Base-by-base conservation (phyloP, 768 basidiomycete genomes). In the Boletus sensibilis region DNA sequence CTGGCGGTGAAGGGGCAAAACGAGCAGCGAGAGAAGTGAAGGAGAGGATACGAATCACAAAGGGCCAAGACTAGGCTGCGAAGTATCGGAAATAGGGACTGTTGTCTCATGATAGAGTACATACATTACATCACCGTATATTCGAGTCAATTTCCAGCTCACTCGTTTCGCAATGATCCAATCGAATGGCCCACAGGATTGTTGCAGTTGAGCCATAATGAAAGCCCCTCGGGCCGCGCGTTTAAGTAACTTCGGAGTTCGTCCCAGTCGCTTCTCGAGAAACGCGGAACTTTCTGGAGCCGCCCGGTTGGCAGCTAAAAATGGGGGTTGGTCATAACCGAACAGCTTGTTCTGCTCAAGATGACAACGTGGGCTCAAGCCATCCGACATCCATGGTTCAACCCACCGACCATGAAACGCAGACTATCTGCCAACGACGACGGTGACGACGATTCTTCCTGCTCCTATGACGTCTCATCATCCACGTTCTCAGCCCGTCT, bases 1-100 rank as follows among this genome's bases (percentile, higher is more conserved):
- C 83, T 2, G 87, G 90, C 13, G 76, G 82, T 23, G 82, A 79
- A n/a, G 89, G 90, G 5, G 79, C 87, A 8, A 79, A 75, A 62
- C 79, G 87, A 37, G 91, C 88, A 13, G 84, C 84, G 44, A 56
- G 62, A 52, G 75, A 76, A 46, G 68, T 76, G 64, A 69, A 71
- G 51, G 76, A 76, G 46, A 75, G 67, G 54, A 66, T 74, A 49
- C 63, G 60, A 27, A 56, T 33, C 16, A 61, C 68, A 55, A 66
- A 67, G 39, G 62, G 52, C 14, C 59, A 62, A 9, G 66, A 66
- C 47, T 63, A 66, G 60, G 20, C 27, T 14, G 5, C 9, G 3
- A 14, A 8, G 42, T 16, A 23, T 23, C 41, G 8, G 14, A 23
- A 16, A 5, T 8, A 42, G 39, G 27, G 38, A 20, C 16, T n/a